Percentiles rank a stretch among this genome's conserved stretches.
Evolutionary conservation across 1,284 basidiomycete genomes (phyloP).

Genomic region (Porogramme epimiltina): DNA sequence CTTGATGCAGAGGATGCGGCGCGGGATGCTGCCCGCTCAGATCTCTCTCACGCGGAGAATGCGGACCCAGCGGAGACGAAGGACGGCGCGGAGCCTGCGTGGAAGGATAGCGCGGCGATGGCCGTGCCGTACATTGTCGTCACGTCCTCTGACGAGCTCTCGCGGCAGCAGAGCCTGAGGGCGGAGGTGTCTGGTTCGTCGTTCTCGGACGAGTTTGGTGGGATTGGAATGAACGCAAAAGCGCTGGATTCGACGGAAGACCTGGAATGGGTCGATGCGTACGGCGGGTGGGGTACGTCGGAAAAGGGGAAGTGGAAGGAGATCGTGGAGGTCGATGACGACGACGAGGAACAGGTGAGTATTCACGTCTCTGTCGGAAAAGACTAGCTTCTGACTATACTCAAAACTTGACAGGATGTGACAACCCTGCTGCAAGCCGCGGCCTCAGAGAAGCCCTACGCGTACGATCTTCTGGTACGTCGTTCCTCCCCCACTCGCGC

Average conservation of each 20-base stretch:
- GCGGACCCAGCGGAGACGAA: no score
- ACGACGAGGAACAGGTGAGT: conserved; percentile 11
- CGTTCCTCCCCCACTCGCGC: neutral
- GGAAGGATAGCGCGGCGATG: conserved; percentile 3
- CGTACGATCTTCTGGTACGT: conserved; percentile 25
- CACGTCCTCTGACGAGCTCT: conserved; percentile 8
- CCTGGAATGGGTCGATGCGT: conserved; percentile 23
- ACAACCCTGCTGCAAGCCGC: neutral
- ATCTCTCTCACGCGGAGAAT: no score
- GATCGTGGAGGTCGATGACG: conserved; percentile 13
- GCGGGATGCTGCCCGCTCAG: no score
- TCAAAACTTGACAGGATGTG: no score
- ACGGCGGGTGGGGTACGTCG: conserved; percentile 25
- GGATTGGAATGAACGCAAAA: no score
- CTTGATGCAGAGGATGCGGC: no score
- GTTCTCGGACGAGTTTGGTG: no score
- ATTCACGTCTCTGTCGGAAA: neutral
- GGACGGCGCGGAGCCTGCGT: neutral
- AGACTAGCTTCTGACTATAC: no score
- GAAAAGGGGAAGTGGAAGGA: conserved; percentile 28
- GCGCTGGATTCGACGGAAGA: no score
- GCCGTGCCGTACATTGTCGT: conserved; percentile 26
- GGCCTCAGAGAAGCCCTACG: conserved; percentile 17
- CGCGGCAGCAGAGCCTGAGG: neutral
- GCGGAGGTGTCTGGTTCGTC: no score